Evolutionary conservation across 2,329 filamentous ascomycete species (phyloP), one percentile per base, ranked within the genome.

Genomic region (Blumeria graminis): DNA sequence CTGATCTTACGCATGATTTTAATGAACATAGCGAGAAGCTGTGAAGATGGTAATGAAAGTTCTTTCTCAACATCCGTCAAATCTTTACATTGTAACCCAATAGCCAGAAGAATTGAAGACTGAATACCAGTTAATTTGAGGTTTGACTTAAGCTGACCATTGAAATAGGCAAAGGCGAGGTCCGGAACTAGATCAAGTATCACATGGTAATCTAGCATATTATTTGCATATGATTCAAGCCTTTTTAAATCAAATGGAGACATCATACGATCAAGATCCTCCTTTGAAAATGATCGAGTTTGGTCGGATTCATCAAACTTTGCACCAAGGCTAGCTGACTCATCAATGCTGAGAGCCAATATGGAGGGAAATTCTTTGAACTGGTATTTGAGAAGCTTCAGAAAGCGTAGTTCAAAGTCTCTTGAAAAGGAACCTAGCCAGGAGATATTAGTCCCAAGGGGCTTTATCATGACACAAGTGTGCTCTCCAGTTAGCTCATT

Each of bases 401-500:
- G 73, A 73, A 96, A 96, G n/a, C 93, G 82, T 60, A 80, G 82
- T 65, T 96, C 89, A 76, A 96, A 98, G 68, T 98, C 92, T 59
- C 84, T 79, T 3, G 90, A 78, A 65, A 93, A 98, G 1, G 88
- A 87, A 14, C 86, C 86, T 0, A 96, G 80, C 92, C 59, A 59
- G 22, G 38, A 43, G 32, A 52, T 14, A 16, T 55, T 39, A 46
- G 80, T 81, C 56, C 78, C 75, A 6, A 98, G 74, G 1, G 88
- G 84, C 57, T 87, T 80, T 53, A 98, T 76, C 93, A 98, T 98
- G 33, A 98, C 90, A 66, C 88, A 95, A 0, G 92, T 94, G 68
- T 98, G 92, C 69, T 98, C 92, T 56, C 92, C 92, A 0, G 93
- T 98, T 50, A 98, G 75, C 57, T 96, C 92, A 66, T 96, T 98